Evolutionary conservation across 2,329 filamentous ascomycete genomes (phyloP), one percentile per base, ranked within the genome.

Genomic region (Aspergillus fischeri): DNA sequence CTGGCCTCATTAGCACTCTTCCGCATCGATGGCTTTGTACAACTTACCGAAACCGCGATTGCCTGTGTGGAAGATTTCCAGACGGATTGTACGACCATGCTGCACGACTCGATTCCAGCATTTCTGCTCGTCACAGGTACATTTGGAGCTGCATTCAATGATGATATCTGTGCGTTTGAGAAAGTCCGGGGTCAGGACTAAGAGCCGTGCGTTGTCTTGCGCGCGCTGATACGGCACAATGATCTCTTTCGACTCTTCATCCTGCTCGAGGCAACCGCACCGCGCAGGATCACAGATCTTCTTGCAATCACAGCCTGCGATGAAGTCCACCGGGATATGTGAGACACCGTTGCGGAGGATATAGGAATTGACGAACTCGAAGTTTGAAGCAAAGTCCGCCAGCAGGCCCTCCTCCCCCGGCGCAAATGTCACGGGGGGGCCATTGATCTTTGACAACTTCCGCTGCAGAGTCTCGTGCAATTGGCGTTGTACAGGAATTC

Each of bases 81-180:
- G 57, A 1, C 65, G 63, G 1, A 79, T 60, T 1, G 67, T 74
- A 4, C 77, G 65, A 0, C 77, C 77, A 7, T 67, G 66, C 48
- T 76, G 70, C 3, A 78, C 74, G 0, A 78, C 73, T 5, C 73
- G 69, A 52, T 79, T 79, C 71, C 69, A 74, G 57, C 77, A 80
- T 1, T 52, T 52, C 44, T 7, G 10, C 1, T 61, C 56, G 1
- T 59, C 59, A 45, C 77, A 80, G 4, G 54, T 55, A 52, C 77
- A 80, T 5, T 65, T 61, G 0, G 64, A 59, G 28, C 70, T 76
- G 57, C 77, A 80, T 57, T 80, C 77, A 7, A 67, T 69, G 1
- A 77, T 77, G 61, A 77, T 77, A 0, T 67, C 58, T 14, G 65
- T 72, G 3, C 68, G 60, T 1, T 64, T 59, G 4, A 77, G 59